Conservation (phyloP, 2,329 filamentous ascomycete genomes). For the Corniculantispora saksenae region DNA sequence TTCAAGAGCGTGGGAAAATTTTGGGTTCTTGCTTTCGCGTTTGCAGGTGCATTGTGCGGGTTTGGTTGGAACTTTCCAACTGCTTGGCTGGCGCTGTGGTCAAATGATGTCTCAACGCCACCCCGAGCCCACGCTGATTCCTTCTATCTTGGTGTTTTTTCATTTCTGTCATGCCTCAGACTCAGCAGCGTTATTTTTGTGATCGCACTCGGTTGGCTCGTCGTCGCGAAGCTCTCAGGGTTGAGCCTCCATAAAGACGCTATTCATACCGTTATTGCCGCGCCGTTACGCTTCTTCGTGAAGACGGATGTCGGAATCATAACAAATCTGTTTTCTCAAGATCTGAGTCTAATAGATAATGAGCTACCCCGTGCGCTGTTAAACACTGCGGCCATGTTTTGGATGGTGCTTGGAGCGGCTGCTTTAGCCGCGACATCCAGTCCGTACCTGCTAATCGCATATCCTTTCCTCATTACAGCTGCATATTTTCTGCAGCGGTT, state of each 20-base stretch:
- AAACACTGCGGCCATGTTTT: constrained; percentile 36
- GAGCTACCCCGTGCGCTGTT: constrained; percentile 30
- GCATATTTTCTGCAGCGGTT: constrained; percentile 51
- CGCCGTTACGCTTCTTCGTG: constrained; percentile 37
- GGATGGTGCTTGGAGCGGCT: constrained; percentile 48
- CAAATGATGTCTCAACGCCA: constrained; percentile 24
- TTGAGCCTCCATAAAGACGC: constrained; percentile 27
- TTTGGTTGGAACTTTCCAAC: constrained; percentile 26
- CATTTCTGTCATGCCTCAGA: constrained; percentile 21
- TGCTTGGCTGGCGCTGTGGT: constrained; percentile 37
- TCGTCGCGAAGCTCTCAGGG: constrained; percentile 1
- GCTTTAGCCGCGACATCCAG: constrained; percentile 45
- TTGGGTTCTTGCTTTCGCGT: constrained; percentile 10
- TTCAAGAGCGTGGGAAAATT: constrained; percentile 21
- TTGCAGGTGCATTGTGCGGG: constrained; percentile 17
- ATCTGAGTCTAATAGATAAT: constrained; percentile 34
- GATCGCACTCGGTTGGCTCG: constrained; percentile 22
- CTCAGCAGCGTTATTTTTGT: constrained; percentile 2
- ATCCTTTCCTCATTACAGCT: constrained; percentile 49
- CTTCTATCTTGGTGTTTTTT: constrained; percentile 26
- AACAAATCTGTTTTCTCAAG: constrained; percentile 40
- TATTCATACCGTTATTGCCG: constrained; percentile 28
- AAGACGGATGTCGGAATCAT: constrained; percentile 35
- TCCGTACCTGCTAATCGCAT: constrained; percentile 48
- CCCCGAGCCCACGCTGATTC: constrained; percentile 16